These are phyloP conservation scores for Fraxinus nigra DNA, from an alignment of 305 asterid species.

Conservation along the genomic window DNA sequence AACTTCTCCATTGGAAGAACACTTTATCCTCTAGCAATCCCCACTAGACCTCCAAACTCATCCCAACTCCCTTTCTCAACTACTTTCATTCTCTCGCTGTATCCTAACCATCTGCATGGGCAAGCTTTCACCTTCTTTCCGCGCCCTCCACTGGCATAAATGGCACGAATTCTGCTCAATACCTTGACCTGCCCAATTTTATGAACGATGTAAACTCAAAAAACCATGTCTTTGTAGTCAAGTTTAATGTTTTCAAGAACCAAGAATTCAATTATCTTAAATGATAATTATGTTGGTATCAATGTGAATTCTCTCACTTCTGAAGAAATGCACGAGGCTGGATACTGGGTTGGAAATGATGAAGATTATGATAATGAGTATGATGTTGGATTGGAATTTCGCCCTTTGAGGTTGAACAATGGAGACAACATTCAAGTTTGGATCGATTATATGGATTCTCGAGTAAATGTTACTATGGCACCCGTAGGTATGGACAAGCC, in stretches of 20 bases:
- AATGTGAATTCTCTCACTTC: conserved; percentile 43
- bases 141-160: conserved; percentile 27
- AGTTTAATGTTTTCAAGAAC: conserved; percentile 42
- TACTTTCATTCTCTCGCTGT: conserved; percentile 31
- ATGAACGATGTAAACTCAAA: conserved; percentile 20
- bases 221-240: conserved; percentile 33
- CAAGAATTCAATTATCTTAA: conserved; percentile 35
- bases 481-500: conserved; percentile 33
- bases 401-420: background rate
- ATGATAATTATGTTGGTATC: conserved; percentile 36
- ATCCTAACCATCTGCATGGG: conserved; percentile 27
- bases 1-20: conserved; percentile 41
- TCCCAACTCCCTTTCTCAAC: conserved; percentile 38
- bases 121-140: conserved; percentile 41
- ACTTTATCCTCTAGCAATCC: conserved; percentile 27
- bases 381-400: background rate
- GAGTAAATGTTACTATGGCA: conserved; percentile 36
- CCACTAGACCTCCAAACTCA: conserved; percentile 20
- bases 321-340: conserved; percentile 28
- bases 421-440: conserved; percentile 27
- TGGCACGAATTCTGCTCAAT: conserved; percentile 29
- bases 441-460: conserved; percentile 36
- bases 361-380: background rate
- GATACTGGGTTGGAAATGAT: conserved; percentile 36
- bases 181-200: conserved; percentile 30